phyloP scores from a whole-genome alignment of 2,329 filamentous ascomycete species.

The Didymella pinodella region DNA sequence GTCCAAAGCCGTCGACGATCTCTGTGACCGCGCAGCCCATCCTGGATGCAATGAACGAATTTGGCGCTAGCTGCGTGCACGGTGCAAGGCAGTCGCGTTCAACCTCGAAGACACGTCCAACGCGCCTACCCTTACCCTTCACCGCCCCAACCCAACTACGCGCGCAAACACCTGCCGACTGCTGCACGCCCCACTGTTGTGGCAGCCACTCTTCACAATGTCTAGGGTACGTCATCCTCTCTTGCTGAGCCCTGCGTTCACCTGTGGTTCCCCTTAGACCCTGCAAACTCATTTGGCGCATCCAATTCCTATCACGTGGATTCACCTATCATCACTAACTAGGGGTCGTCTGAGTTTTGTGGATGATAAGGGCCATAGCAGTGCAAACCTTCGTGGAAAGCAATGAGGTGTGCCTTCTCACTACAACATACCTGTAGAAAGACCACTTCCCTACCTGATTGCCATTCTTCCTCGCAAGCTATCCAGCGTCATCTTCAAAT shows the following conservation, averaged over 20 bases:
- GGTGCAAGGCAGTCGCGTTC: slow-evolving; percentile 28
- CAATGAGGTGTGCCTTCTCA: not conserved
- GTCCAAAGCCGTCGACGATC: not conserved
- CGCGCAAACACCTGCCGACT: slow-evolving; percentile 26
- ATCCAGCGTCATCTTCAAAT: not conserved
- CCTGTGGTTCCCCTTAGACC: not conserved
- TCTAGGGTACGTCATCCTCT: slow-evolving; percentile 44
- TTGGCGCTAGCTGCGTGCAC: slow-evolving; percentile 27
- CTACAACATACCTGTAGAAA: not conserved
- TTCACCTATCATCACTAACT: slow-evolving; percentile 3
- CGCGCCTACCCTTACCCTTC: slow-evolving; percentile 42
- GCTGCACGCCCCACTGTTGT: slow-evolving; percentile 26
- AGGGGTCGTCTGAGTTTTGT: not conserved
- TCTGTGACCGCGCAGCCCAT: not conserved
- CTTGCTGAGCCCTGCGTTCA: not conserved
- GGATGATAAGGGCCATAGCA: not conserved
- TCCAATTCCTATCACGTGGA: slow-evolving; percentile 2
- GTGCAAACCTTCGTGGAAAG: not conserved
- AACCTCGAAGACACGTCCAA: slow-evolving; percentile 31
- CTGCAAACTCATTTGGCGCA: not conserved
- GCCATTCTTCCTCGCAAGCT: not conserved
- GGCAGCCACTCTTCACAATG: slow-evolving; percentile 34
- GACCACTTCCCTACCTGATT: not conserved
- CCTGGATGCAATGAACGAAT: not conserved
- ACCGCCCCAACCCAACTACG: slow-evolving; percentile 36